These are phyloP conservation scores for Umbelopsis sp. DNA, from an alignment of 192 early-diverging fungal genomes.

Conservation along the genomic window DNA sequence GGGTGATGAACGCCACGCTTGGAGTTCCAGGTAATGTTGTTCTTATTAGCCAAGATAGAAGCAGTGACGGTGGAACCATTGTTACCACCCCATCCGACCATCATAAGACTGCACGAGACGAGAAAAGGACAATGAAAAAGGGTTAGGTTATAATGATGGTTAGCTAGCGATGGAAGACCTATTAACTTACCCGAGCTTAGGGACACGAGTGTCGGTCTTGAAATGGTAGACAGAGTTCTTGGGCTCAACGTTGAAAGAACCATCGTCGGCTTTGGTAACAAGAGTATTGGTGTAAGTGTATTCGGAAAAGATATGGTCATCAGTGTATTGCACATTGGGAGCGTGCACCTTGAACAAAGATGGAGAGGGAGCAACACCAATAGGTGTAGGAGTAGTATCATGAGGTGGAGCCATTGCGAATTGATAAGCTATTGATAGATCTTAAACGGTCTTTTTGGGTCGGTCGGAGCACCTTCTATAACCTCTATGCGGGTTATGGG, in stretches of 20 bases:
- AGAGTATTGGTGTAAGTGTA: conserved; percentile 91
- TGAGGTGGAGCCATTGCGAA: conserved; percentile 36
- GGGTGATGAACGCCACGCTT: conserved; percentile 89
- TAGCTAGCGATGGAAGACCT: too few relatives aligned
- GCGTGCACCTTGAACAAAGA: conserved; percentile 84
- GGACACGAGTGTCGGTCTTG: conserved; percentile 81
- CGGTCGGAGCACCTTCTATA: conserved; percentile 41
- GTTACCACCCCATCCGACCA: conserved; percentile 99
- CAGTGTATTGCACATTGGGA: conserved; percentile 87
- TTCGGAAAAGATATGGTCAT: conserved; percentile 75
- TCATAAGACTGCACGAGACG: conserved; percentile 87
- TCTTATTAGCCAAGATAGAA: conserved; percentile 93
- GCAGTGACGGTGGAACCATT: conserved; percentile 98
- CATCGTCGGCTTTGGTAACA: conserved; percentile 70
- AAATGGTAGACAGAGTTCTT: conserved; percentile 90
- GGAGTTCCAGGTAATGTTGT: conserved; percentile 87
- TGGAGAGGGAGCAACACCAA: conserved; percentile 34
- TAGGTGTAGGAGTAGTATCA: conserved; percentile 32
- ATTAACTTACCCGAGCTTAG: conserved; percentile 75
- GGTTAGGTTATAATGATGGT: too few relatives aligned
- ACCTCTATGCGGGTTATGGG: conserved; percentile 53
- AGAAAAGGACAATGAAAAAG: conserved; percentile 19
- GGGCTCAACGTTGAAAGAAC: conserved; percentile 76
- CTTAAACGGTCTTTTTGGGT: conserved; percentile 36
- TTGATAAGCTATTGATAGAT: conserved; percentile 19